Conservation (phyloP, 768 basidiomycete species). For the Suillus luteus region DNA sequence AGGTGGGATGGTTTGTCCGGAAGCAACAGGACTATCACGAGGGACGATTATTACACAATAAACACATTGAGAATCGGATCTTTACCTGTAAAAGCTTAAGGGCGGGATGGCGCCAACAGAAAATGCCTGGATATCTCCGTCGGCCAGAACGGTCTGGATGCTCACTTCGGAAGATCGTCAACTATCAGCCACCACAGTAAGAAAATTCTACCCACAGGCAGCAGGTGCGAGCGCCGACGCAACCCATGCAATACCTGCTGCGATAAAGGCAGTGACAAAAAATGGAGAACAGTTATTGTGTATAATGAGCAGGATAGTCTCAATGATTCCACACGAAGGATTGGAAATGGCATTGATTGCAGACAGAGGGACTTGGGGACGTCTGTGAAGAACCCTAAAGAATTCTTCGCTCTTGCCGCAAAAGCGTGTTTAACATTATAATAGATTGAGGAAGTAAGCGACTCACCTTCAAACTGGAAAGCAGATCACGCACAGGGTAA, state of each 20-base stretch:
- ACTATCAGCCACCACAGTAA: background rate
- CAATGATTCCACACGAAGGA: constrained; percentile 7
- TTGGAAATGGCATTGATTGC: constrained; percentile 13
- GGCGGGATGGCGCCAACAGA: constrained; percentile 7
- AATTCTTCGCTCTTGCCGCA: constrained; percentile 30
- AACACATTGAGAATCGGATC: background rate
- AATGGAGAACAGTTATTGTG: constrained; percentile 11
- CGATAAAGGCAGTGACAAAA: constrained; percentile 11
- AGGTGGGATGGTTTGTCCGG: background rate
- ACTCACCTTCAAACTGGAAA: constrained; percentile 25
- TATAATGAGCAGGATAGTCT: constrained; percentile 8
- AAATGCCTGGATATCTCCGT: constrained; percentile 10
- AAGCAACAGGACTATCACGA: background rate
- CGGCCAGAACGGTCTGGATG: constrained; percentile 7
- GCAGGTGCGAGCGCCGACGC: constrained; percentile 14
- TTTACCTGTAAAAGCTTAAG: background rate
- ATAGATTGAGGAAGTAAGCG: background rate
- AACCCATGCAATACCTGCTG: constrained; percentile 10
- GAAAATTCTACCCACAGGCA: constrained; percentile 7
- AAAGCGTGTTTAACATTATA: background rate
- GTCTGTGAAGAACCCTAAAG: constrained; percentile 23
- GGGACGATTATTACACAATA: background rate
- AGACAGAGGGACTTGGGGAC: constrained; percentile 8
- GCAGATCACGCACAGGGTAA: constrained; percentile 21
- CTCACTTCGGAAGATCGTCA: background rate